Evolutionary conservation across 148 eudicot genomes (phyloP).

Genomic region (Nepenthes gracilis): DNA sequence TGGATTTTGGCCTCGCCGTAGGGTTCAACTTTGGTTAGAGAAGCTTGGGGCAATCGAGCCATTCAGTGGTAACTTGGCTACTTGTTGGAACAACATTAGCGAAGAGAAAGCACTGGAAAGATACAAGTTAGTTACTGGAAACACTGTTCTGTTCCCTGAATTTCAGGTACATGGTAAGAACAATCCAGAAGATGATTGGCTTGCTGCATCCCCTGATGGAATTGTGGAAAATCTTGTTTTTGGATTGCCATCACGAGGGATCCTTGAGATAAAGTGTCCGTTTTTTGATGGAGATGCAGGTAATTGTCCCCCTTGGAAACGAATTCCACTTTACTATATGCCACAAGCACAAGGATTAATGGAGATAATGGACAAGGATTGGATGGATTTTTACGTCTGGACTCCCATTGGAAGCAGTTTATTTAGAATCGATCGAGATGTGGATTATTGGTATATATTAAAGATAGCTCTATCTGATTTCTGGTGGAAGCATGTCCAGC

Average conservation of each 20-base stretch:
- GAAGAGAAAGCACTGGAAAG: conserved; percentile 77
- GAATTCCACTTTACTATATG: conserved; percentile 43
- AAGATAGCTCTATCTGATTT: conserved; percentile 62
- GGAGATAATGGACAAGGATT: conserved; percentile 74
- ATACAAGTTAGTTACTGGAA: conserved; percentile 62
- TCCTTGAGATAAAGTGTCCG: conserved; percentile 78
- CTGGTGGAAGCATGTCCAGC: conserved; percentile 83
- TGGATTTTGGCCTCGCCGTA: conserved; percentile 58
- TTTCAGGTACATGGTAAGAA: conserved; percentile 40
- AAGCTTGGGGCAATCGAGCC: conserved; percentile 64
- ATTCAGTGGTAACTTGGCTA: conserved; percentile 51
- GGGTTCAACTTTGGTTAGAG: conserved; percentile 70
- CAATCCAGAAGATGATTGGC: conserved; percentile 46
- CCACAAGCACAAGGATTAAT: conserved; percentile 91
- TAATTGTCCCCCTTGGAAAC: conserved; percentile 43
- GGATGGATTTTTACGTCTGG: conserved; percentile 90
- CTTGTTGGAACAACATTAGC: conserved; percentile 72
- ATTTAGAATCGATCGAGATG: conserved; percentile 53
- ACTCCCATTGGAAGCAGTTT: conserved; percentile 66
- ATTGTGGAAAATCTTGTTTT: conserved; percentile 28
- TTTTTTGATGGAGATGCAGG: conserved; percentile 49
- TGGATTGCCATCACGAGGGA: conserved; percentile 46
- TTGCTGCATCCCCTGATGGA: conserved; percentile 85
- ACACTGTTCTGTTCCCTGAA: conserved; percentile 37
- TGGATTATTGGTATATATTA: conserved; percentile 54